Conservation (phyloP, 768 basidiomycete species). For the Amanita exitialis region DNA sequence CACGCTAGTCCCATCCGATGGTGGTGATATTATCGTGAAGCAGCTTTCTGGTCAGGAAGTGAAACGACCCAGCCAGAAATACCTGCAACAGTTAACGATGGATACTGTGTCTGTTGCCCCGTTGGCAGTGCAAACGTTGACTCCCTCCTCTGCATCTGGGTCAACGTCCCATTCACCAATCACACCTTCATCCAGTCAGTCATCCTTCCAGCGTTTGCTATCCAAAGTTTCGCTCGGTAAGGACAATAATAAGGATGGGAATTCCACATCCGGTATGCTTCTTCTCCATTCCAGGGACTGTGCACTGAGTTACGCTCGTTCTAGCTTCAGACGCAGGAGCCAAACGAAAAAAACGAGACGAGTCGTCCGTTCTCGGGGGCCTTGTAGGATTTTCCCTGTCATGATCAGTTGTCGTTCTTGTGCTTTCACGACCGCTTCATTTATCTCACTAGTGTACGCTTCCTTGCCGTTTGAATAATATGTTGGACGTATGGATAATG, state of each 20-base stretch:
- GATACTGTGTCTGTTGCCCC: background rate
- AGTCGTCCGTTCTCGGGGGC: background rate
- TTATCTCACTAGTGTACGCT: background rate
- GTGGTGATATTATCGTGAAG: background rate
- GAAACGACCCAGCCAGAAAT: background rate
- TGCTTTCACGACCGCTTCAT: background rate
- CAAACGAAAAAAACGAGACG: background rate
- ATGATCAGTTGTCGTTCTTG: background rate
- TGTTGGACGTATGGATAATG: background rate
- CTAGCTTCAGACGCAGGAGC: background rate
- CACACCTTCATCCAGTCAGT: conserved; percentile 1
- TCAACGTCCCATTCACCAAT: conserved; percentile 3
- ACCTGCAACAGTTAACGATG: background rate
- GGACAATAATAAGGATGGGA: background rate
- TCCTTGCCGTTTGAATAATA: background rate
- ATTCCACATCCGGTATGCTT: background rate
- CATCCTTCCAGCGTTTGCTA: background rate
- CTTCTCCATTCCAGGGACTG: background rate
- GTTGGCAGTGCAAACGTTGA: background rate
- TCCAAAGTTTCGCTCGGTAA: conserved; percentile 3
- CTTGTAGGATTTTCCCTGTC: background rate
- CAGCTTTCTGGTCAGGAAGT: background rate
- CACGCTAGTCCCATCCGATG: background rate
- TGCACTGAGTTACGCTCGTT: background rate
- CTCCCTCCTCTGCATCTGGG: background rate